Evolutionary conservation across 225 moss, liverwort and hornwort genomes (phyloP), one percentile per base, ranked within the genome.

Genomic region (Climacium dendroides): DNA sequence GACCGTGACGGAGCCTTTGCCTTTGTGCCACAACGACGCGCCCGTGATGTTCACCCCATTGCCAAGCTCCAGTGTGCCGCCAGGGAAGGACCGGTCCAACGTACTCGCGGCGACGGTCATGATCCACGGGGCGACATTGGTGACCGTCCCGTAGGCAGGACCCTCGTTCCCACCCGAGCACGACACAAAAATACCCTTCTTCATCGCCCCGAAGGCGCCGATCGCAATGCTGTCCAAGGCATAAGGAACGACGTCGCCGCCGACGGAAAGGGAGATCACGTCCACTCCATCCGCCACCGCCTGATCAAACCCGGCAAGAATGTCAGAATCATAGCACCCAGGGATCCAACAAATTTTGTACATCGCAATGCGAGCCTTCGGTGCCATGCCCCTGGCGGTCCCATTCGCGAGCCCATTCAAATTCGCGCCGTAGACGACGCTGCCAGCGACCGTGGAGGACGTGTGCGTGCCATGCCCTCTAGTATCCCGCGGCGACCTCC

Each of bases 381-480:
- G 80, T 43, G 87, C 89, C 82, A 93, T 84, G 34, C 90, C 90
- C 34, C 89, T 34, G 11, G 89, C 87, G 60, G 86, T 86, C 13
- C 86, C 86, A 58, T 48, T 79, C 59, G 86, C 86, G 10, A 79
- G 47, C 35, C 86, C 86, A 47, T 58, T 19, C 58, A 86, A 29
- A 58, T 45, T 86, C 14, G 86, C 86, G 47, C 39, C 79, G 4
- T 5, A 0, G 20, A 79, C 86, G 19, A 32, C 29, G 69, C 47
- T 79, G 45, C 86, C 97, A 6, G 92, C 96, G 2, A 92, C 92
- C 6, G 96, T 97, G 48, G 97, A 97, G 4, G 95, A 73, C 7
- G 96, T 97, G 87, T 96, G 97, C 3, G 95, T 87, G 28, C 97
- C 97, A 58, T 97, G 97, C 9, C 96, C 96, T 20, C 80, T 70